Percentiles rank a stretch among this genome's conserved stretches.
phyloP scores from a whole-genome alignment of 169 alveolate genomes.

The Plasmodium ovale region DNA sequence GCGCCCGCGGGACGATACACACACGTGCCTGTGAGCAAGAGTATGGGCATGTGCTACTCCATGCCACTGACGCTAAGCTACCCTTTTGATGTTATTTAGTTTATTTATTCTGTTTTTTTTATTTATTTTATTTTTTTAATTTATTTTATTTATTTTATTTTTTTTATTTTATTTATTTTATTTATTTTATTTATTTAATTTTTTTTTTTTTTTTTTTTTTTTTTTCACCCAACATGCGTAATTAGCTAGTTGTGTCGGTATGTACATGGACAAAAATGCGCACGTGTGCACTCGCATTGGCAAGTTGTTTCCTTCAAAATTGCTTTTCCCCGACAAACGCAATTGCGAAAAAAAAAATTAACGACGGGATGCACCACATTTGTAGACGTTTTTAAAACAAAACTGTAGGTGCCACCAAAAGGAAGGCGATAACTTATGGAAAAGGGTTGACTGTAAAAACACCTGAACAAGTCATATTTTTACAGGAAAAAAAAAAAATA shows the following conservation, averaged over 20 bases:
- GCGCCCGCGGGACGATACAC: too few species aligned
- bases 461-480: not conserved
- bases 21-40: not conserved
- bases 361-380: too few species aligned
- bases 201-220: too few species aligned
- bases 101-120: not conserved
- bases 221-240: too few species aligned
- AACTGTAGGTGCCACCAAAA: not conserved
- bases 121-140: not conserved
- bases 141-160: not conserved
- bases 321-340: too few species aligned
- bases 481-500: not conserved
- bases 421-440: not conserved
- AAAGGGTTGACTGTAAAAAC: not conserved
- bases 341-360: too few species aligned
- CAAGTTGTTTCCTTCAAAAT: too few species aligned
- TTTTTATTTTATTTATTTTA: not conserved
- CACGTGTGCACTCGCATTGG: too few species aligned
- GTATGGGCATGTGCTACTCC: not conserved
- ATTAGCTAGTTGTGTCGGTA: too few species aligned
- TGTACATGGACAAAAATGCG: too few species aligned
- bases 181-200: too few species aligned
- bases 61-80: not conserved
- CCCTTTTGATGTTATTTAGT: not conserved
- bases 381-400: not conserved